These are phyloP conservation scores for Hawksworthiomyces lignivorus DNA, from an alignment of 2,329 filamentous ascomycete genomes.

Conservation along the genomic window DNA sequence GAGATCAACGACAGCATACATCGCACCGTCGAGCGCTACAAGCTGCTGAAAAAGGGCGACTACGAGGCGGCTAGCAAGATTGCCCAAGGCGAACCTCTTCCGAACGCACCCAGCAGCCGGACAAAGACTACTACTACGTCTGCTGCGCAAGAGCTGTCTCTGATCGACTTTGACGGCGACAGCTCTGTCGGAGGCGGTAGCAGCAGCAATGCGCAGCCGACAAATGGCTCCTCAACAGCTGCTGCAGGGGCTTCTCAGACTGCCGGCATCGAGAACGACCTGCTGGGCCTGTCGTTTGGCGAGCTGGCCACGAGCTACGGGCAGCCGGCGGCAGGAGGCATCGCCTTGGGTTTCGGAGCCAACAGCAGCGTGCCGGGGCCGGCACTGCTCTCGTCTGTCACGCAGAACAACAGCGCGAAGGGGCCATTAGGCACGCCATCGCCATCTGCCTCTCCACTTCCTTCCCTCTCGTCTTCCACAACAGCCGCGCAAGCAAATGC, in stretches of 20 bases:
- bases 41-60: slow-evolving; percentile 92
- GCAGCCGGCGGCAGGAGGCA: slow-evolving; percentile 58
- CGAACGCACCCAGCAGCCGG: slow-evolving; percentile 41
- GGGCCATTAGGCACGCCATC: slow-evolving; percentile 24
- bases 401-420: slow-evolving; percentile 51
- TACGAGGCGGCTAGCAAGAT: slow-evolving; percentile 75
- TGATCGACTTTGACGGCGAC: slow-evolving; percentile 82
- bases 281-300: slow-evolving; percentile 79
- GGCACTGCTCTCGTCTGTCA: slow-evolving; percentile 56
- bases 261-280: slow-evolving; percentile 75
- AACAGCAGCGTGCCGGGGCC: slow-evolving; percentile 60
- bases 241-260: slow-evolving; percentile 37
- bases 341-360: slow-evolving; percentile 71
- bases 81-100: slow-evolving; percentile 61
- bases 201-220: slow-evolving; percentile 32
- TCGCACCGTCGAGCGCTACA: slow-evolving; percentile 90
- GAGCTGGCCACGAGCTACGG: slow-evolving; percentile 54
- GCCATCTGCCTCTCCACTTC: slow-evolving; percentile 3
- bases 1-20: slow-evolving; percentile 99
- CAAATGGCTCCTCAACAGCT: slow-evolving; percentile 34
- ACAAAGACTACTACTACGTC: slow-evolving; percentile 52
- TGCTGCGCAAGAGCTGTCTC: slow-evolving; percentile 65
- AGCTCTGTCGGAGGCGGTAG: neutral
- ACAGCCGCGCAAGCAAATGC: slow-evolving; percentile 24
- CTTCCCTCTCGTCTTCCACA: slow-evolving; percentile 22